Conservation (phyloP, 2,329 filamentous ascomycete genomes). For the Phialocephala subalpina region DNA sequence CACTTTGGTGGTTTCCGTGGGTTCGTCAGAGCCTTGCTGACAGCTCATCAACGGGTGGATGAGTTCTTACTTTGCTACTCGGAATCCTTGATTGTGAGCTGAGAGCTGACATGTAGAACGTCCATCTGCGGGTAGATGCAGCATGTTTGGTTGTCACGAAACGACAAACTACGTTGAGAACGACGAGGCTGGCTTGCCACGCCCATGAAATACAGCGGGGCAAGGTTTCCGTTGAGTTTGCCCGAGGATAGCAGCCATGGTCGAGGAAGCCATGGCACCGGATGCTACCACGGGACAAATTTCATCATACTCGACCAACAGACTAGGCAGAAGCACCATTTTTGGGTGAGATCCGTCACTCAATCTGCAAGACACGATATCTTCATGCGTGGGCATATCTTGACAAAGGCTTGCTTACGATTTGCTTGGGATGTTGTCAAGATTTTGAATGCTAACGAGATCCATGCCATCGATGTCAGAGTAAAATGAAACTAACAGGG, state of each 20-base stretch:
- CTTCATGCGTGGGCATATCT: neutral
- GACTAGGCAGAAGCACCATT: too few species aligned
- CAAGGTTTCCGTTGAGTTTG: neutral
- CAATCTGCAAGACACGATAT: neutral
- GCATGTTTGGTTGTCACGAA: neutral
- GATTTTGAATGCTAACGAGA: neutral
- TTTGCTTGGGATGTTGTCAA: neutral
- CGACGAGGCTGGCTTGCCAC: neutral
- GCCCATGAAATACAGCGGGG: neutral
- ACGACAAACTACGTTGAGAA: neutral
- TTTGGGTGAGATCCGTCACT: neutral
- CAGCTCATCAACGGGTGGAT: neutral
- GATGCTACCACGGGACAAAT: neutral
- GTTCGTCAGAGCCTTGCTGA: neutral
- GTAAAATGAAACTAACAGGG: neutral
- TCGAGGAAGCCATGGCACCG: neutral
- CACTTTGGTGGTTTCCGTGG: neutral
- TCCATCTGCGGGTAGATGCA: neutral
- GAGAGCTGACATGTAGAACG: neutral
- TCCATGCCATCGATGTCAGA: neutral
- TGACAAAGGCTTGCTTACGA: neutral
- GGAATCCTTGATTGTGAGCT: neutral
- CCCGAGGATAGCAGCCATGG: neutral
- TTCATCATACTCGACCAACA: neutral
- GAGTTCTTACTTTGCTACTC: neutral